Percentiles rank a stretch among this genome's conserved stretches.
Evolutionary conservation across 495 filamentous ascomycete species (phyloP).

Genomic region (Apodospora peruviana): DNA sequence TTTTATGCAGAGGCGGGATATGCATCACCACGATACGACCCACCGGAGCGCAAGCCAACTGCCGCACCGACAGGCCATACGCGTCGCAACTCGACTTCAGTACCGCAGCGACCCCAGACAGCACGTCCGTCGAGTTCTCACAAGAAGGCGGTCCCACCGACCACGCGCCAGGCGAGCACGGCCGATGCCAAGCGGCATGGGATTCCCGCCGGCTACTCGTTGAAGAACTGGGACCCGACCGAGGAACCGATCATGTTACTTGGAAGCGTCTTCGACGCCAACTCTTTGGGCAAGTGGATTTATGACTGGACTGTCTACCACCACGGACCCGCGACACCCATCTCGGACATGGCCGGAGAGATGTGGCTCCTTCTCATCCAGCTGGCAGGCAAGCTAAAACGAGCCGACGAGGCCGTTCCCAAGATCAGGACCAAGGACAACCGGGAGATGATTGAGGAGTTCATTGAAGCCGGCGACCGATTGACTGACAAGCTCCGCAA

Average conservation of each 20-base stretch:
- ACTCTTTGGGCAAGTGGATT: conserved; percentile 97
- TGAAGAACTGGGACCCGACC: conserved; percentile 97
- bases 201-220: conserved; percentile 87
- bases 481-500: conserved; percentile 81
- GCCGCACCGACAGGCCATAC: conserved; percentile 20
- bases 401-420: conserved; percentile 74
- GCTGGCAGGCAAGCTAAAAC: conserved; percentile 92
- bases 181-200: conserved; percentile 72
- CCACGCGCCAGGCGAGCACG: conserved; percentile 69
- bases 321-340: conserved; percentile 77
- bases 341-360: conserved; percentile 89
- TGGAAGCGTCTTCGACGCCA: conserved; percentile 95
- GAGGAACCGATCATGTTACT: conserved; percentile 89
- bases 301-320: conserved; percentile 99
- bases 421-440: conserved; percentile 67
- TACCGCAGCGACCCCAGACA: conserved; percentile 38
- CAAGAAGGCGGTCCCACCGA: conserved; percentile 28
- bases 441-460: conserved; percentile 80
- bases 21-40: conserved; percentile 37
- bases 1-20: conserved; percentile 34
- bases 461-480: conserved; percentile 85
- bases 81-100: conserved; percentile 38
- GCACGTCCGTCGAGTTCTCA: conserved; percentile 32
- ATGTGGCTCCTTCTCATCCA: conserved; percentile 94
- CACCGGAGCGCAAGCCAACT: conserved; percentile 32